These are phyloP conservation scores for Bullera alba DNA, from an alignment of 768 basidiomycete genomes.

Conservation along the genomic window DNA sequence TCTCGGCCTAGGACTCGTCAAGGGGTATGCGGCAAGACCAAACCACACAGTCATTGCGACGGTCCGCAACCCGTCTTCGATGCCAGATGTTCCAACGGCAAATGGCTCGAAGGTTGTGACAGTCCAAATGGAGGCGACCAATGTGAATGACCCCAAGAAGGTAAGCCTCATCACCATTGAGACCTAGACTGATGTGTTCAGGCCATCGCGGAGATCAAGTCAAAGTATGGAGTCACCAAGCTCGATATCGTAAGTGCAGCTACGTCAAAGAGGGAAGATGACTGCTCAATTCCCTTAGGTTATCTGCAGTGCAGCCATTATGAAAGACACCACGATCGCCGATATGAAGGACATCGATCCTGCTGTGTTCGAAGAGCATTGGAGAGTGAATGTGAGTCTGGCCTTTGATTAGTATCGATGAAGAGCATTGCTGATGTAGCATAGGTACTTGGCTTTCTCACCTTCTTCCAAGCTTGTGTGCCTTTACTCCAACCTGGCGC, in stretches of 20 bases:
- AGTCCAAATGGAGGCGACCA: constrained; percentile 13
- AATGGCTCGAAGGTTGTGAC: constrained; percentile 18
- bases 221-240: constrained; percentile 13
- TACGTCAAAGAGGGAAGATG: background rate
- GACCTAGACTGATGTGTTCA: background rate
- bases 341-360: constrained; percentile 10
- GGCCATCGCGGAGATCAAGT: constrained; percentile 6
- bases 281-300: constrained; percentile 8
- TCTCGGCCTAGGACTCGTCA: constrained; percentile 21
- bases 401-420: background rate
- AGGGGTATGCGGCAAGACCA: constrained; percentile 13
- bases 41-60: constrained; percentile 23
- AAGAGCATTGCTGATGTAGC: background rate
- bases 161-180: background rate
- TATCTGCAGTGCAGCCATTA: constrained; percentile 25
- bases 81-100: constrained; percentile 13
- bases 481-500: constrained; percentile 22
- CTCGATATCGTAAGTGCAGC: constrained; percentile 20
- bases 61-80: constrained; percentile 10
- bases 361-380: constrained; percentile 23
- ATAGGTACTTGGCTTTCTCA: constrained; percentile 26
- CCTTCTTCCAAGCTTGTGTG: constrained; percentile 29
- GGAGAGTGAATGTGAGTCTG: constrained; percentile 25
- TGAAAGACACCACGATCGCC: constrained; percentile 4
- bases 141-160: constrained; percentile 4